Percentiles rank a stretch among this genome's conserved stretches.
Conservation (phyloP, 1,284 basidiomycete genomes). For the Bothia castanella region DNA sequence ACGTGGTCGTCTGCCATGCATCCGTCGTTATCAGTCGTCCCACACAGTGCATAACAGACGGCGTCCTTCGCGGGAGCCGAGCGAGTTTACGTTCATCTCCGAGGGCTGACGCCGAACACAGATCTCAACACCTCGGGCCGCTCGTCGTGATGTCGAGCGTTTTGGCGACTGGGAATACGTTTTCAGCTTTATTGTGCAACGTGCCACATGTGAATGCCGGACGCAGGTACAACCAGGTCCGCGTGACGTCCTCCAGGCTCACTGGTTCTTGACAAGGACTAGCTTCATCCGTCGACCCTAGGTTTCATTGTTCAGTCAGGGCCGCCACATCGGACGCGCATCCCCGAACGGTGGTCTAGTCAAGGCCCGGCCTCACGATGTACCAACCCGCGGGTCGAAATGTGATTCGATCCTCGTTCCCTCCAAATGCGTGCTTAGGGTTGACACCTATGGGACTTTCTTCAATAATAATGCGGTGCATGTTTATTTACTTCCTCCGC, state of each 20-base stretch:
- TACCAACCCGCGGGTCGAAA: neutral
- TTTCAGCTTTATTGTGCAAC: too few species aligned
- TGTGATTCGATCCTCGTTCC: neutral
- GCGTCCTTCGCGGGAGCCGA: too few species aligned
- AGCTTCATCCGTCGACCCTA: too few species aligned
- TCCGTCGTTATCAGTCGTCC: too few species aligned
- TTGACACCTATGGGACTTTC: neutral
- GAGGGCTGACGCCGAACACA: too few species aligned
- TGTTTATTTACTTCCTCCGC: constrained; percentile 5
- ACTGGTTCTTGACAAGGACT: neutral
- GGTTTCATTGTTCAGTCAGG: neutral
- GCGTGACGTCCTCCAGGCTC: neutral
- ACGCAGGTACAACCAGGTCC: neutral
- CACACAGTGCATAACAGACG: too few species aligned
- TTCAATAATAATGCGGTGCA: neutral
- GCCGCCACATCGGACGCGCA: constrained; percentile 3
- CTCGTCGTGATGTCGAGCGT: too few species aligned
- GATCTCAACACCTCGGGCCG: too few species aligned
- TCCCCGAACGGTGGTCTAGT: neutral
- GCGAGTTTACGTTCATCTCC: too few species aligned
- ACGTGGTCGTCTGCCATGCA: too few species aligned
- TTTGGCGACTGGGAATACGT: too few species aligned
- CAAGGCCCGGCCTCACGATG: constrained; percentile 1
- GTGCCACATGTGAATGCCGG: too few species aligned
- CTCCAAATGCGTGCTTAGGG: neutral